Conservation (phyloP, 2,329 filamentous ascomycete genomes). For the Plectosphaerella cucumerina region DNA sequence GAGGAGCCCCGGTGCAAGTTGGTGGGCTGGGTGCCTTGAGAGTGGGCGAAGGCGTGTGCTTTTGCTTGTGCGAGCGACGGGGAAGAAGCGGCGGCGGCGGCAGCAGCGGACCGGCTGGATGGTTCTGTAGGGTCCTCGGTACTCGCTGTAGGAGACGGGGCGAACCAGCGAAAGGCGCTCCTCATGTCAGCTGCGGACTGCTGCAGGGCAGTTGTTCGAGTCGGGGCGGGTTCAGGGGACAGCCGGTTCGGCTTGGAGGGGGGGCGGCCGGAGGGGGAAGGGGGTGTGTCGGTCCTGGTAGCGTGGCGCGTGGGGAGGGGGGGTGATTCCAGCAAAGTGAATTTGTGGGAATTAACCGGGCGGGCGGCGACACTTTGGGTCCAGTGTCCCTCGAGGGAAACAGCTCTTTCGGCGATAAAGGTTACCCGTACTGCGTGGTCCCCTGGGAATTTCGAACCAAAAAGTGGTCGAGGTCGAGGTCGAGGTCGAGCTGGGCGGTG, state of each 20-base stretch:
- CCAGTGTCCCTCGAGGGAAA: not conserved
- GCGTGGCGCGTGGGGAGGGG: not conserved
- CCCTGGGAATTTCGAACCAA: too few species aligned
- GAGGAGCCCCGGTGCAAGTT: not conserved
- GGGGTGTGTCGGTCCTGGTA: too few species aligned
- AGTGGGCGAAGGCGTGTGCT: conserved; percentile 4
- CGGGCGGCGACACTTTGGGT: not conserved
- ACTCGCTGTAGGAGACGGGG: conserved; percentile 11
- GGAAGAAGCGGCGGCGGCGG: conserved; percentile 17
- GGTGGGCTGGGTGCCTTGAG: not conserved
- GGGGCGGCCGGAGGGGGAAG: too few species aligned
- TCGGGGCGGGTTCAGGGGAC: not conserved
- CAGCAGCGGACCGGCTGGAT: conserved; percentile 14
- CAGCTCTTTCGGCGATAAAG: not conserved
- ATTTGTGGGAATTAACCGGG: not conserved
- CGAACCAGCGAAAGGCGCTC: conserved; percentile 14
- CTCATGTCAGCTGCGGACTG: conserved; percentile 13
- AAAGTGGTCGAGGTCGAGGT: not conserved
- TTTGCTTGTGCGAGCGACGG: not conserved
- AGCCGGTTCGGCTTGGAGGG: too few species aligned
- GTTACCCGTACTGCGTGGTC: not conserved
- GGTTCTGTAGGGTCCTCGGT: conserved; percentile 16
- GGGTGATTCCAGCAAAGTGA: not conserved
- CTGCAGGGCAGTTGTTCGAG: not conserved
- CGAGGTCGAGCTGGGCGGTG: not conserved